Evolutionary conservation across 192 early-diverging fungal species (phyloP).

Genomic region (Backusella mclennaniae): DNA sequence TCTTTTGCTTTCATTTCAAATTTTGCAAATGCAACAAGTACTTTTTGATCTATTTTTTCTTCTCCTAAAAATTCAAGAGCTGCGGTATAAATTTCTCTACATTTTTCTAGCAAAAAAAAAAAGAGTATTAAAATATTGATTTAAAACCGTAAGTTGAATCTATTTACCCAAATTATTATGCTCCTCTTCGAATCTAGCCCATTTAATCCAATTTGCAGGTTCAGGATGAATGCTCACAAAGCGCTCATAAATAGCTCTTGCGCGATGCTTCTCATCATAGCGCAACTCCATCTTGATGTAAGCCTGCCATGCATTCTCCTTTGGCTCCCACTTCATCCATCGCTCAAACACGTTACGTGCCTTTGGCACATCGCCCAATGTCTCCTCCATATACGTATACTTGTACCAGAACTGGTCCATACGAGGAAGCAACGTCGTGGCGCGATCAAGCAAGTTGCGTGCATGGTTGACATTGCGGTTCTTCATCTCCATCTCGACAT

Average conservation of each 20-base stretch:
- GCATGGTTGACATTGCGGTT: conserved; percentile 92
- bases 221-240: conserved; percentile 90
- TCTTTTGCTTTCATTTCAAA: conserved; percentile 92
- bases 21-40: conserved; percentile 96
- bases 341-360: conserved; percentile 94
- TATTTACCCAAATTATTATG: conserved; percentile 63
- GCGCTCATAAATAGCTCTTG: conserved; percentile 76
- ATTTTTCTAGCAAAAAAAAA: conserved; percentile 50
- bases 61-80: conserved; percentile 89
- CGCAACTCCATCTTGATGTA: conserved; percentile 94
- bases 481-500: conserved; percentile 98
- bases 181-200: conserved; percentile 93
- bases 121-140: background rate
- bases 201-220: conserved; percentile 95
- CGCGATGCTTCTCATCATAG: conserved; percentile 82
- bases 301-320: conserved; percentile 89
- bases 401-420: conserved; percentile 90
- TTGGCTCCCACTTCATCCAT: conserved; percentile 99
- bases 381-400: conserved; percentile 98
- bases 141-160: no score
- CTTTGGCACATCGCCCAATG: conserved; percentile 85
- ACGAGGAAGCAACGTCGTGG: conserved; percentile 82
- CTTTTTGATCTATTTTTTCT: conserved; percentile 88
- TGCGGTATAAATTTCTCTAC: conserved; percentile 84
- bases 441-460: conserved; percentile 93